These are phyloP conservation scores for Solanum raphanifolium DNA, from an alignment of 257 asterid species.

Conservation along the genomic window DNA sequence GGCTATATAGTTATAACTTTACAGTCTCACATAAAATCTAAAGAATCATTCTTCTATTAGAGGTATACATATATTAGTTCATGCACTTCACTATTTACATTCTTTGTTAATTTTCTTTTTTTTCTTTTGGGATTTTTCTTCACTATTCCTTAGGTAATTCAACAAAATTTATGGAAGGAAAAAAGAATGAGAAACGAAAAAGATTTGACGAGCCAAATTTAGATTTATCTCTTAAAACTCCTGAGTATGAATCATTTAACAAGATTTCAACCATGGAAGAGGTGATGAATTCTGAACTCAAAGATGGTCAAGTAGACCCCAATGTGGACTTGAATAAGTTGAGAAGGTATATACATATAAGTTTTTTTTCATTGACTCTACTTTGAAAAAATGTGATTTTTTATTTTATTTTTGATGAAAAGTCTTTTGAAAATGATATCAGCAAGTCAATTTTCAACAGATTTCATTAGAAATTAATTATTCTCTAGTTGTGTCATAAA, in stretches of 20 bases:
- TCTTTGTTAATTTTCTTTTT: background rate
- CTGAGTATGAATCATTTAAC: no score
- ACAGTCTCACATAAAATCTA: background rate
- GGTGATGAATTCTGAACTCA: constrained; percentile 4
- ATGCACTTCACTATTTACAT: background rate
- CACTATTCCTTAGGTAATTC: background rate
- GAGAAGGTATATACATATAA: constrained; percentile 24
- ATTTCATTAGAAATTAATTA: background rate
- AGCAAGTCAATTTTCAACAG: background rate
- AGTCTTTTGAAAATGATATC: background rate
- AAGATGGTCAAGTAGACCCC: constrained; percentile 4
- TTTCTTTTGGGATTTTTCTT: background rate
- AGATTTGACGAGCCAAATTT: background rate
- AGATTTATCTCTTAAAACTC: no score
- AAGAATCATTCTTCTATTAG: background rate
- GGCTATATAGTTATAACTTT: background rate
- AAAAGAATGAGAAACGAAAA: background rate
- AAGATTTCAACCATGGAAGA: background rate
- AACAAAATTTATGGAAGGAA: background rate
- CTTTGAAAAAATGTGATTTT: background rate
- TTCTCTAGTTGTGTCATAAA: background rate
- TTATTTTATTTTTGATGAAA: background rate
- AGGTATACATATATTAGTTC: background rate
- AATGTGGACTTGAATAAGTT: constrained; percentile 13
- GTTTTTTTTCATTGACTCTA: no score